phyloP scores from a whole-genome alignment of 2,329 filamentous ascomycete genomes.

The Calcarisporium arbuscula region DNA sequence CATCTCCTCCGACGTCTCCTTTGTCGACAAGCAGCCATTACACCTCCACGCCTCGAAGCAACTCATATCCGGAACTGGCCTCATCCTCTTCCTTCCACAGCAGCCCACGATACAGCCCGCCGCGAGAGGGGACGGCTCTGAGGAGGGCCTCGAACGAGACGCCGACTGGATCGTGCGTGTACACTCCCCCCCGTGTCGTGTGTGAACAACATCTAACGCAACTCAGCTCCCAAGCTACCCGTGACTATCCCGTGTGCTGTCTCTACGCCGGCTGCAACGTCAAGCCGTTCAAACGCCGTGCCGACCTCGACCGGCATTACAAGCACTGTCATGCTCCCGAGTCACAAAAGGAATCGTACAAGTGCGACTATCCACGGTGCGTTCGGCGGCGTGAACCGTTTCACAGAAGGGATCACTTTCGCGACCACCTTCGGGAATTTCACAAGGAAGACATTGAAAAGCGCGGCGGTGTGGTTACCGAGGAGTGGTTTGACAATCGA shows the following conservation, averaged over 20 bases:
- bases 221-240: slow-evolving; percentile 11
- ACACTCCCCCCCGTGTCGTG: neutral
- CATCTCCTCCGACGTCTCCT: slow-evolving; percentile 21
- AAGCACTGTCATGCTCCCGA: slow-evolving; percentile 39
- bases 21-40: slow-evolving; percentile 12
- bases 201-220: slow-evolving; percentile 1
- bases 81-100: slow-evolving; percentile 9
- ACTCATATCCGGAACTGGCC: slow-evolving; percentile 5
- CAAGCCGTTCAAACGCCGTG: slow-evolving; percentile 43
- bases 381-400: slow-evolving; percentile 39
- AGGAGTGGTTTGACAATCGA: slow-evolving; percentile 33
- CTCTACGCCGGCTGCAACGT: slow-evolving; percentile 33
- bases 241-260: slow-evolving; percentile 32
- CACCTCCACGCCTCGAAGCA: slow-evolving; percentile 8
- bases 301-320: slow-evolving; percentile 49
- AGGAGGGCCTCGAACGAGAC: slow-evolving; percentile 8
- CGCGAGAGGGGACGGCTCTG: slow-evolving; percentile 11
- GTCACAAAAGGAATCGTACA: slow-evolving; percentile 34
- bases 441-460: slow-evolving; percentile 50
- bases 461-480: slow-evolving; percentile 30
- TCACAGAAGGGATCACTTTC: slow-evolving; percentile 48
- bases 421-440: slow-evolving; percentile 49
- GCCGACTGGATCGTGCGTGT: slow-evolving; percentile 7
- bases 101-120: slow-evolving; percentile 12
- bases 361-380: slow-evolving; percentile 48